Percentiles rank a stretch among this genome's conserved stretches.
Conservation (phyloP, 1,284 basidiomycete species). For the Veloboletus limbatus region DNA sequence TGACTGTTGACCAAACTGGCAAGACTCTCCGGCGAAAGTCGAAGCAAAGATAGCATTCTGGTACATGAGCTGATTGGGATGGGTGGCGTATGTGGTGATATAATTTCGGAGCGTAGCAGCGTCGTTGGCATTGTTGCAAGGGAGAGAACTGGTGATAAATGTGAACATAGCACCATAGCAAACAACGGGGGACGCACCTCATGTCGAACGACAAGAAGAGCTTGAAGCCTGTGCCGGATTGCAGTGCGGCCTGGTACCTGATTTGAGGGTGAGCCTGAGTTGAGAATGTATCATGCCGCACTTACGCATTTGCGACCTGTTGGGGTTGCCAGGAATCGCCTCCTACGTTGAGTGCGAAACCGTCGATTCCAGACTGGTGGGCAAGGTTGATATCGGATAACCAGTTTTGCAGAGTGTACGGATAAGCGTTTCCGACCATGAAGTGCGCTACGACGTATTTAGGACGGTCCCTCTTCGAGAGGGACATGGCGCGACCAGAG, state of each 20-base stretch:
- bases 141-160: slow-evolving; percentile 43
- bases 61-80: slow-evolving; percentile 65
- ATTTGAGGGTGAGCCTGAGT: slow-evolving; percentile 4
- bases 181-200: slow-evolving; percentile 44
- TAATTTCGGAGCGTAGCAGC: slow-evolving; percentile 56
- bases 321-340: slow-evolving; percentile 62
- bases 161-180: slow-evolving; percentile 1
- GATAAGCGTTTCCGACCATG: slow-evolving; percentile 67
- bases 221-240: slow-evolving; percentile 62
- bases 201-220: slow-evolving; percentile 82
- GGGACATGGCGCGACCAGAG: not conserved
- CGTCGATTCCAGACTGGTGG: slow-evolving; percentile 58
- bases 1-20: slow-evolving; percentile 61
- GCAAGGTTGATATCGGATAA: slow-evolving; percentile 56
- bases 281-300: slow-evolving; percentile 17
- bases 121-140: slow-evolving; percentile 55
- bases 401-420: slow-evolving; percentile 61
- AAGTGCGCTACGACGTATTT: slow-evolving; percentile 66
- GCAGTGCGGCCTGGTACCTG: slow-evolving; percentile 51
- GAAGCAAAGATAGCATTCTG: slow-evolving; percentile 63
- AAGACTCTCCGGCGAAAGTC: slow-evolving; percentile 78
- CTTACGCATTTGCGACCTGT: slow-evolving; percentile 65
- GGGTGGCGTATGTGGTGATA: slow-evolving; percentile 53
- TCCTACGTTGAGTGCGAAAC: slow-evolving; percentile 67
- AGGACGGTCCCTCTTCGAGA: slow-evolving; percentile 18